These are phyloP conservation scores for Fusarium denticulatum DNA, from an alignment of 2,329 filamentous ascomycete genomes.

Conservation along the genomic window DNA sequence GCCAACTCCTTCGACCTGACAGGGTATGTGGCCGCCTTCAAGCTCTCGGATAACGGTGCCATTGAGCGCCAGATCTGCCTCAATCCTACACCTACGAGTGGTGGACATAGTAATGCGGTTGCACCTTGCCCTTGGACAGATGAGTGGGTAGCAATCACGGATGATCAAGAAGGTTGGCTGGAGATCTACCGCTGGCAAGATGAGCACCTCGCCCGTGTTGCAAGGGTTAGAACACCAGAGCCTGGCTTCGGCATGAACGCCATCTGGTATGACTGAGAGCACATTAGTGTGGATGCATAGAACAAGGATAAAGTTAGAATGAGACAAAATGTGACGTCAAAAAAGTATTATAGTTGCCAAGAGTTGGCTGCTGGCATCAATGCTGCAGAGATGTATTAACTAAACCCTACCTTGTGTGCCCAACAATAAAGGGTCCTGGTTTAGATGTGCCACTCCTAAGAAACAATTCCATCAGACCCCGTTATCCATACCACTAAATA, in stretches of 20 bases:
- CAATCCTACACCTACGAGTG: conserved; percentile 86
- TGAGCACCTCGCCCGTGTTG: conserved; percentile 81
- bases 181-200: conserved; percentile 90
- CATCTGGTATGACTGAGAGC: conserved; percentile 81
- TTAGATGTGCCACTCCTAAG: neutral
- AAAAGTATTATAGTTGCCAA: conserved; percentile 2
- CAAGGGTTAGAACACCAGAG: conserved; percentile 79
- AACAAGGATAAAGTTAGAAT: neutral
- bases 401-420: neutral
- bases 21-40: conserved; percentile 85
- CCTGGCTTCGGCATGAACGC: conserved; percentile 97
- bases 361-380: conserved; percentile 9
- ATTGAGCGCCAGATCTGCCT: conserved; percentile 83
- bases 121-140: conserved; percentile 84
- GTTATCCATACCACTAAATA: conserved; percentile 4
- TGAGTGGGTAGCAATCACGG: conserved; percentile 89
- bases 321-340: neutral
- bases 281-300: neutral
- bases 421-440: neutral
- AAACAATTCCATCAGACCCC: neutral
- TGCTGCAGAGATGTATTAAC: neutral
- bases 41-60: conserved; percentile 72
- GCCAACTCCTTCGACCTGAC: conserved; percentile 79
- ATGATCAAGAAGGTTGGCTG: conserved; percentile 87
- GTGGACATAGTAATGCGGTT: conserved; percentile 90